Evolutionary conservation across 305 asterid species (phyloP).

Genomic region (Fraxinus platypoda): DNA sequence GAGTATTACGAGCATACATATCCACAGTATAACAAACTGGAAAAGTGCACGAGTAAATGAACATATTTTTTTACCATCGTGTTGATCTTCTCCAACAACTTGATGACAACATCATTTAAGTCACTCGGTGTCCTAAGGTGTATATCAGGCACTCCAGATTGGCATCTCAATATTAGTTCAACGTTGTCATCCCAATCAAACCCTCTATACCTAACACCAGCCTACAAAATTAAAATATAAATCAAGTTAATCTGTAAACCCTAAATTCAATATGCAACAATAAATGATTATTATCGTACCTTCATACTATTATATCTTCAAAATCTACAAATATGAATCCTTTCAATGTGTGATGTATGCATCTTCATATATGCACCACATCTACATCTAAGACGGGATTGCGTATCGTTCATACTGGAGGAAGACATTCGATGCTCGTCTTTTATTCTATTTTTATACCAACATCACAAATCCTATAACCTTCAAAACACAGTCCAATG

Average conservation of each 20-base stretch:
- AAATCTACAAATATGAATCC: not conserved
- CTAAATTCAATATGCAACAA: not conserved
- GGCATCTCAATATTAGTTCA: not conserved
- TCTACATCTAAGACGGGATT: not conserved
- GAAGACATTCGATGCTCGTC: not conserved
- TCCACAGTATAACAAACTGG: too few relatives aligned
- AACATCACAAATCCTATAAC: too few relatives aligned
- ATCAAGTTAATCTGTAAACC: too few relatives aligned
- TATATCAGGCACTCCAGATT: too few relatives aligned
- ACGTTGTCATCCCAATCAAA: not conserved
- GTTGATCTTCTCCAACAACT: too few relatives aligned
- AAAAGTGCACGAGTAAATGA: too few relatives aligned
- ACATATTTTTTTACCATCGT: too few relatives aligned
- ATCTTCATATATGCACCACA: not conserved
- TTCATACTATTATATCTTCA: too few relatives aligned
- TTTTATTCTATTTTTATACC: not conserved
- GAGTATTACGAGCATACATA: too few relatives aligned
- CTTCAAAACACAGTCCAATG: too few relatives aligned
- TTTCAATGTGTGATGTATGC: not conserved
- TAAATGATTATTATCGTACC: not conserved
- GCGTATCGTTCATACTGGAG: not conserved
- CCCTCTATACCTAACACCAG: not conserved
- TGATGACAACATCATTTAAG: too few relatives aligned
- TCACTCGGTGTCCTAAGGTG: not conserved
- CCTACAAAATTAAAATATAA: not conserved